A percentile compares a stretch with the other conserved stretches of the same genome.
Evolutionary conservation across 2,329 filamentous ascomycete species (phyloP).

Genomic region (Knufia fluminis): DNA sequence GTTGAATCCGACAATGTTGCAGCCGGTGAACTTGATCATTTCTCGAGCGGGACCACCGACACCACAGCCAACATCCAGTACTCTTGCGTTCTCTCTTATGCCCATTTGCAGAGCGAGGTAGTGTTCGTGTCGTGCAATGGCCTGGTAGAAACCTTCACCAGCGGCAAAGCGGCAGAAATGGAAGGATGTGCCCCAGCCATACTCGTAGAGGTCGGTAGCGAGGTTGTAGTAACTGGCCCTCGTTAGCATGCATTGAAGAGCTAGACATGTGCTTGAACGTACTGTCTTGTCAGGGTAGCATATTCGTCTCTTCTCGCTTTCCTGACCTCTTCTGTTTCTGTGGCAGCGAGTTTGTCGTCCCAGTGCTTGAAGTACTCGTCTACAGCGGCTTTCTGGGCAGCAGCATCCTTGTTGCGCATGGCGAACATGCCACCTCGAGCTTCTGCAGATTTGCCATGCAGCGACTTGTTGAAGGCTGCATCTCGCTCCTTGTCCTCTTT

Average conservation of each 20-base stretch:
- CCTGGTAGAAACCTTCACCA: conserved; percentile 79
- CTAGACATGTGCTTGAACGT: conserved; percentile 35
- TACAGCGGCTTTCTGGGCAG: conserved; percentile 69
- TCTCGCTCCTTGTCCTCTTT: conserved; percentile 74
- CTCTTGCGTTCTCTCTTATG: conserved; percentile 76
- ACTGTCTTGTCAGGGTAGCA: conserved; percentile 87
- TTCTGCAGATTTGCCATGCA: conserved; percentile 68
- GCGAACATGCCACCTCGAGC: conserved; percentile 66
- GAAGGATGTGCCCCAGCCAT: conserved; percentile 93
- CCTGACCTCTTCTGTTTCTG: conserved; percentile 75
- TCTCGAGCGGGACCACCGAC: conserved; percentile 91
- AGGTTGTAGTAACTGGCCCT: conserved; percentile 78
- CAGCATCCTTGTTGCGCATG: conserved; percentile 74
- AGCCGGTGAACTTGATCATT: conserved; percentile 90
- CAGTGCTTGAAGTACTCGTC: conserved; percentile 96
- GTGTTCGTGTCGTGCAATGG: conserved; percentile 93
- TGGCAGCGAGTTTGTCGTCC: conserved; percentile 70
- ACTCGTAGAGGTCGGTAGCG: conserved; percentile 92
- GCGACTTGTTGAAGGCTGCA: conserved; percentile 80
- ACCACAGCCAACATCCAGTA: conserved; percentile 93
- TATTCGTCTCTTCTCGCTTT: conserved; percentile 81
- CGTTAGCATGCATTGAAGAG: conserved; percentile 12
- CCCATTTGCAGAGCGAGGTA: conserved; percentile 87
- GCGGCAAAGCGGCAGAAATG: conserved; percentile 92
- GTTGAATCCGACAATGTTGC: conserved; percentile 84